phyloP scores from a whole-genome alignment of 2,329 filamentous ascomycete species.

The Monosporascus sp. region DNA sequence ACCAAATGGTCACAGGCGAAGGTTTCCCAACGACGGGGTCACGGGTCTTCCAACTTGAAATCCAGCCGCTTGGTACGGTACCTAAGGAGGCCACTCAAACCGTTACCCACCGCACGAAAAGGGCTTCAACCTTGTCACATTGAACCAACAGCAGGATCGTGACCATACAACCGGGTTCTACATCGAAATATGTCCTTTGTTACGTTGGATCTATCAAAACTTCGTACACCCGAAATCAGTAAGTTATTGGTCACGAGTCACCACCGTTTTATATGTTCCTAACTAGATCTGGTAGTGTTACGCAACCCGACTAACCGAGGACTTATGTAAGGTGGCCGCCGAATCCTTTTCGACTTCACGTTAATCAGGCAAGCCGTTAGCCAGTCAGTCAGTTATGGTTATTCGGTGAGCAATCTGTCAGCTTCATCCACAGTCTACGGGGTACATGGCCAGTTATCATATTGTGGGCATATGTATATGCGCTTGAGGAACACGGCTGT shows the following conservation, averaged over 20 bases:
- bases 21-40: too few relatives aligned
- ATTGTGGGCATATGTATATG: not conserved
- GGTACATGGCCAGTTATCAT: not conserved
- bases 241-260: not conserved
- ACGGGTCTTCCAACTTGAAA: too few relatives aligned
- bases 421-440: not conserved
- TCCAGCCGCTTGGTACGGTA: not conserved
- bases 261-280: not conserved
- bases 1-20: too few relatives aligned
- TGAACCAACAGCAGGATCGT: not conserved
- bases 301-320: too few relatives aligned
- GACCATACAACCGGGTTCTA: not conserved
- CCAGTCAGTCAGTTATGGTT: too few relatives aligned
- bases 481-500: not conserved
- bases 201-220: not conserved
- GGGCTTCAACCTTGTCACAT: not conserved
- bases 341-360: too few relatives aligned
- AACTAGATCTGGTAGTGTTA: too few relatives aligned
- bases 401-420: not conserved
- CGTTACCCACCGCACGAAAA: not conserved
- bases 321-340: too few relatives aligned
- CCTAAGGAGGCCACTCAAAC: not conserved
- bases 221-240: not conserved
- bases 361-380: too few relatives aligned
- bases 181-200: not conserved